These are phyloP conservation scores for Solanum etuberosum DNA, from an alignment of 257 asterid genomes.

Conservation along the genomic window DNA sequence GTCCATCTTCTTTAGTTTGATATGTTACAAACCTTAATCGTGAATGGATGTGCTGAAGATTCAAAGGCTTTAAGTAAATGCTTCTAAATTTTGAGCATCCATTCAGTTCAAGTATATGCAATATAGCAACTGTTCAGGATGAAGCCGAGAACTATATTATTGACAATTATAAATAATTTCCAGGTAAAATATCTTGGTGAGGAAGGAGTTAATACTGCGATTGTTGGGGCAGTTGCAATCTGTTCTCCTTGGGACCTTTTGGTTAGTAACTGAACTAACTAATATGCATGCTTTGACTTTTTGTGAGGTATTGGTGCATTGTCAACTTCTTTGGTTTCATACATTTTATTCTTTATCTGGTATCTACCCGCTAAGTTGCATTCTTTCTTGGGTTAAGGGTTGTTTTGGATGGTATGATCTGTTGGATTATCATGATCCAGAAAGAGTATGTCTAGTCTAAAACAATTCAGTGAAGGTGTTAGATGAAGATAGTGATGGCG, in stretches of 20 bases:
- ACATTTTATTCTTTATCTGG: not conserved
- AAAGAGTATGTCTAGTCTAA: not conserved
- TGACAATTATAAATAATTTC: not conserved
- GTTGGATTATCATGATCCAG: not conserved
- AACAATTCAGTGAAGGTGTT: not conserved
- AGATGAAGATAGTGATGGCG: not conserved
- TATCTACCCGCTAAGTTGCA: not conserved
- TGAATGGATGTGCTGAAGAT: not conserved
- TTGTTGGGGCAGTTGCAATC: conserved; percentile 80
- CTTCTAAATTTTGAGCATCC: not conserved
- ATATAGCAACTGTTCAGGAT: not conserved
- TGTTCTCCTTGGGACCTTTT: conserved; percentile 95
- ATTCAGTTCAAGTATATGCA: not conserved
- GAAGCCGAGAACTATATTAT: not conserved
- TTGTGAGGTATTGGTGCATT: not conserved
- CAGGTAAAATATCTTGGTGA: conserved; percentile 80
- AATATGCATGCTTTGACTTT: not conserved
- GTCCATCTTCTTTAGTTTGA: not conserved
- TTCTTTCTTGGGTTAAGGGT: not conserved
- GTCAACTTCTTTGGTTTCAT: not conserved
- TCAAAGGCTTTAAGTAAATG: not conserved
- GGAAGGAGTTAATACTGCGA: conserved; percentile 56
- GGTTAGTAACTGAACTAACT: conserved; percentile 36
- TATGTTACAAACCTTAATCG: not conserved
- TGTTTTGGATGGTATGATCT: not conserved